A percentile compares a stretch with the other conserved stretches of the same genome.
Evolutionary conservation across 1,139 yeast genomes (phyloP).

Genomic region (Cylindricascospora bacillispora): DNA sequence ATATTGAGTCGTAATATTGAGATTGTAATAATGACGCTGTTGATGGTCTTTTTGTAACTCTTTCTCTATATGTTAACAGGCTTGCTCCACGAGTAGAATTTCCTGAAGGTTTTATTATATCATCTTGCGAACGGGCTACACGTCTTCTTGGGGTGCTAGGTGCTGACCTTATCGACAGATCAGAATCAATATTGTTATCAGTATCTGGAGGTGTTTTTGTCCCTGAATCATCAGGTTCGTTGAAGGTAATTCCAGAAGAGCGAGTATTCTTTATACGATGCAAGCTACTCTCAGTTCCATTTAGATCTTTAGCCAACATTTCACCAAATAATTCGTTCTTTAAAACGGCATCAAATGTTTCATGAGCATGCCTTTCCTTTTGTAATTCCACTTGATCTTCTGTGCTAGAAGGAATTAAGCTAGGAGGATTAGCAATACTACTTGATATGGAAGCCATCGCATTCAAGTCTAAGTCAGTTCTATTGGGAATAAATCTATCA

Average conservation of each 20-base stretch:
- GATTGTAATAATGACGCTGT: conserved; percentile 50
- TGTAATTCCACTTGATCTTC: conserved; percentile 57
- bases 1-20: conserved; percentile 47
- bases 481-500: conserved; percentile 76
- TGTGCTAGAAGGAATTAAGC: conserved; percentile 16
- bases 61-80: conserved; percentile 59
- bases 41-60: conserved; percentile 47
- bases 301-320: conserved; percentile 32
- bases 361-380: conserved; percentile 70
- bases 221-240: not conserved
- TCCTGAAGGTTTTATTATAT: conserved; percentile 34
- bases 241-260: conserved; percentile 3
- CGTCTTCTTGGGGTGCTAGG: conserved; percentile 29
- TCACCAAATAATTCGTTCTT: conserved; percentile 90
- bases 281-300: conserved; percentile 18
- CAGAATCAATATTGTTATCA: not conserved
- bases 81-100: conserved; percentile 37
- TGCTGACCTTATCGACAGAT: conserved; percentile 6
- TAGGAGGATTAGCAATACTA: conserved; percentile 20
- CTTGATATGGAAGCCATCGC: conserved; percentile 64
- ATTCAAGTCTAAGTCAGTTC: conserved; percentile 77
- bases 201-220: conserved; percentile 4
- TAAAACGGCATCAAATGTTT: conserved; percentile 73
- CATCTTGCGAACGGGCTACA: conserved; percentile 11
- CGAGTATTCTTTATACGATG: conserved; percentile 21